These are phyloP conservation scores for Olyra latifolia DNA, from an alignment of 176 grass and related monocot species.

Conservation along the genomic window DNA sequence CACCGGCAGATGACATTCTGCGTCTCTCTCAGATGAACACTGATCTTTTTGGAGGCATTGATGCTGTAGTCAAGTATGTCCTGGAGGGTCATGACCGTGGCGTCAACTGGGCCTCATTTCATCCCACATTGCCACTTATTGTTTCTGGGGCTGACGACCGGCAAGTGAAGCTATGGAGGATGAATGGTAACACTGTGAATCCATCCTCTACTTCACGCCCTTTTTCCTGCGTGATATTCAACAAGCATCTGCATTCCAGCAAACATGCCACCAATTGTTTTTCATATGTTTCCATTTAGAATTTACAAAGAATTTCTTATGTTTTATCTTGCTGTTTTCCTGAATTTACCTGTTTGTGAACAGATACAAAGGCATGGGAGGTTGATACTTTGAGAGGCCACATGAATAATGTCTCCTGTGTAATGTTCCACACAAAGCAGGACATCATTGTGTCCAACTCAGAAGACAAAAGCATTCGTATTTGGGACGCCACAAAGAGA, in stretches of 20 bases:
- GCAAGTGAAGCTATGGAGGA: conserved; percentile 90
- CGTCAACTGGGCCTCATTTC: conserved; percentile 91
- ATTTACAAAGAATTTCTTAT: not conserved
- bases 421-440: conserved; percentile 92
- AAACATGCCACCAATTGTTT: not conserved
- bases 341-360: conserved; percentile 25
- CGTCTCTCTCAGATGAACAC: conserved; percentile 89
- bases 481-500: conserved; percentile 95
- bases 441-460: conserved; percentile 98
- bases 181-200: conserved; percentile 66
- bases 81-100: conserved; percentile 92
- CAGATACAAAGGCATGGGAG: conserved; percentile 97
- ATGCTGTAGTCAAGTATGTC: conserved; percentile 87
- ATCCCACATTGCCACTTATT: conserved; percentile 78
- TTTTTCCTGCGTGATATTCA: not conserved
- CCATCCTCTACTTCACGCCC: not conserved
- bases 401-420: conserved; percentile 95
- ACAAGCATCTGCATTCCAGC: not conserved
- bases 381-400: conserved; percentile 93
- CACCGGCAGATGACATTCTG: conserved; percentile 78
- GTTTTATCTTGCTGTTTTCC: conserved; percentile 1
- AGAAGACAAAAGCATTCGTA: conserved; percentile 94
- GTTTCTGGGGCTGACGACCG: conserved; percentile 90
- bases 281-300: not conserved
- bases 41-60: conserved; percentile 84